Base-by-base conservation (phyloP, 495 filamentous ascomycete species). In the Evansstolkia leycettana region DNA sequence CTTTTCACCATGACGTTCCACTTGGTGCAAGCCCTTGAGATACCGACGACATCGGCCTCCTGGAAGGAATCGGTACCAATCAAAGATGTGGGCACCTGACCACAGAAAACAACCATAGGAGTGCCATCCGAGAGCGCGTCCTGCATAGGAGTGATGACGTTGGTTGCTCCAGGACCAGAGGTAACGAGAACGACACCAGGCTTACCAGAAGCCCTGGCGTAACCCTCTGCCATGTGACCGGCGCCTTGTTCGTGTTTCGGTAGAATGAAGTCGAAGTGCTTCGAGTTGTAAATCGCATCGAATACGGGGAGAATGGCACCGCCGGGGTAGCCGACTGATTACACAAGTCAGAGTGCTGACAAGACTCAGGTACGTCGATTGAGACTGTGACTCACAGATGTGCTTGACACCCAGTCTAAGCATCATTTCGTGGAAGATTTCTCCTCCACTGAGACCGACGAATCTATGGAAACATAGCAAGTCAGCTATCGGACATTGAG, bases 361-460 rank as follows among this genome's bases (percentile, higher is more conserved):
- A 3, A n/a, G 5, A 5, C 5, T 29, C 20, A 23, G 20, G n/a
- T n/a, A 23, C 5, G 20, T 23, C 4, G 20, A 23, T 23, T 23
- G 4, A 9, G 20, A 23, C 5, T 4, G 26, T 57, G 48, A 82
- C 80, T 56, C 65, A 86, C 83, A 92, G 49, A 95, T 68, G 58
- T 92, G 83, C 65, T 94, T 88, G 18, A 98, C 92, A 41, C 67
- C 75, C 42, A 88, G 85, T 50, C 90, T 68, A 27, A 87, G 72
- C 85, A 98, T 94, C 90, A 98, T 96, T 62, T 98, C 88, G 50
- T 98, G 87, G 67, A 98, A 94, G 42, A 98, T 96, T 54, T 94
- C 79, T 51, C 90, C 90, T 56, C 92, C 92, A 33, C 72, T 93
- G 67, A 85, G 83, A 20, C 92, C 92, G 53, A 96, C 83, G 64